Conservation (phyloP, 305 asterid species). For the Solanum hybrid region DNA sequence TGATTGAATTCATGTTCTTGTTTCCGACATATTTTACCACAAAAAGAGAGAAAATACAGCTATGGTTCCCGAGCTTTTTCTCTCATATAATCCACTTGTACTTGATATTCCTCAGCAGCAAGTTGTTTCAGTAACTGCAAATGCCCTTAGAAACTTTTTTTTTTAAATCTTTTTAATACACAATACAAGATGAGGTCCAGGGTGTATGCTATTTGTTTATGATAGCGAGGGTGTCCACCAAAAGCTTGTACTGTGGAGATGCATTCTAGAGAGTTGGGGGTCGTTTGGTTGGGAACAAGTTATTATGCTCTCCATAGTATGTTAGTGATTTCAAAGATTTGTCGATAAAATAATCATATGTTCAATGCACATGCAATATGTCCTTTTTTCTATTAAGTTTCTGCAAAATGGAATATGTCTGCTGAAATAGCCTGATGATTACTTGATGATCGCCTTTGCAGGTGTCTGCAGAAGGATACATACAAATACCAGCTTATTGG, state of each 20-base stretch:
- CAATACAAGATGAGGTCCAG: not conserved
- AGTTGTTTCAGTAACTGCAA: not conserved
- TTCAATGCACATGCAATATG: not conserved
- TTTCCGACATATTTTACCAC: not conserved
- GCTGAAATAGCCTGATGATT: not conserved
- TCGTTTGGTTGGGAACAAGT: not conserved
- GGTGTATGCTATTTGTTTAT: not conserved
- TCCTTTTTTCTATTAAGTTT: not conserved
- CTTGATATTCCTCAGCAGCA: not conserved
- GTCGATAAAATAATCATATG: not conserved
- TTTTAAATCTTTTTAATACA: not conserved
- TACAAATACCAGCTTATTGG: conserved; percentile 50
- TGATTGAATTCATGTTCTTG: not conserved
- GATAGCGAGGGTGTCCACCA: not conserved
- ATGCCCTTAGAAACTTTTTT: not conserved
- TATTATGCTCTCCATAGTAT: not conserved
- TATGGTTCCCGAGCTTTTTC: not conserved
- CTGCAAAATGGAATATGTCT: not conserved
- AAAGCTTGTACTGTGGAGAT: not conserved
- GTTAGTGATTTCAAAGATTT: not conserved
- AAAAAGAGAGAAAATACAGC: not conserved
- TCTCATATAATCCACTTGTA: not conserved
- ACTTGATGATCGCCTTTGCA: conserved; percentile 6
- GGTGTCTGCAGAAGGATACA: conserved; percentile 32
- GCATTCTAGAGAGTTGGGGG: not conserved